phyloP scores from a whole-genome alignment of 2,329 filamentous ascomycete genomes.

The Nemania serpens region DNA sequence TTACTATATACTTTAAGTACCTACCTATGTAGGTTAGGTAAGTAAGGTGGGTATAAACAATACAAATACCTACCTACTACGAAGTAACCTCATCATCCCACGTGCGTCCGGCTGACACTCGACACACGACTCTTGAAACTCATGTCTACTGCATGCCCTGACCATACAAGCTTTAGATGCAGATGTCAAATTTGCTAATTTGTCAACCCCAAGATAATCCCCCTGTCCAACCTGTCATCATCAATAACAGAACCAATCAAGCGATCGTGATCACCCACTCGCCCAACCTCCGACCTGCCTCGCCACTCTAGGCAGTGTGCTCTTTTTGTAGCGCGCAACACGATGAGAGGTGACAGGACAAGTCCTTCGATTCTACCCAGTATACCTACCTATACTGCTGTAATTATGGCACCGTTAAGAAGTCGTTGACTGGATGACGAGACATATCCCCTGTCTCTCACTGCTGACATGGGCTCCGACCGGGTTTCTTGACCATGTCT shows the following conservation, averaged over 20 bases:
- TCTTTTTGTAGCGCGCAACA: constrained; percentile 3
- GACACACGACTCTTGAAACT: too few relatives aligned
- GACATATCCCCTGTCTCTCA: constrained; percentile 9
- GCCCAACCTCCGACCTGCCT: background rate
- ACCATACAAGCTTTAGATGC: background rate
- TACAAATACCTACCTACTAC: too few relatives aligned
- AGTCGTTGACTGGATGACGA: constrained; percentile 13
- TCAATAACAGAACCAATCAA: constrained; percentile 17
- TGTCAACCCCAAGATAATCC: constrained; percentile 17
- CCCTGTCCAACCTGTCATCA: constrained; percentile 15
- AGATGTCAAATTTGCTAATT: constrained; percentile 25
- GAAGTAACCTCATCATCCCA: too few relatives aligned
- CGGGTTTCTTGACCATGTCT: background rate
- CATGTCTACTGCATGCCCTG: background rate
- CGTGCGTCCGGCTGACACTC: too few relatives aligned
- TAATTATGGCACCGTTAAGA: too few relatives aligned
- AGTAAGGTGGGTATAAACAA: background rate
- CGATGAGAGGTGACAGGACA: background rate
- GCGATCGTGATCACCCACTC: background rate
- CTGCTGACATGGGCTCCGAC: constrained; percentile 14
- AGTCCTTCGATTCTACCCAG: too few relatives aligned
- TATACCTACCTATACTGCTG: constrained; percentile 2
- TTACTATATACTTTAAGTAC: too few relatives aligned
- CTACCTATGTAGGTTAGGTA: background rate
- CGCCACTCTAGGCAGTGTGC: background rate